These are phyloP conservation scores for Platismatia glauca DNA, from an alignment of 495 filamentous ascomycete genomes.

Conservation along the genomic window DNA sequence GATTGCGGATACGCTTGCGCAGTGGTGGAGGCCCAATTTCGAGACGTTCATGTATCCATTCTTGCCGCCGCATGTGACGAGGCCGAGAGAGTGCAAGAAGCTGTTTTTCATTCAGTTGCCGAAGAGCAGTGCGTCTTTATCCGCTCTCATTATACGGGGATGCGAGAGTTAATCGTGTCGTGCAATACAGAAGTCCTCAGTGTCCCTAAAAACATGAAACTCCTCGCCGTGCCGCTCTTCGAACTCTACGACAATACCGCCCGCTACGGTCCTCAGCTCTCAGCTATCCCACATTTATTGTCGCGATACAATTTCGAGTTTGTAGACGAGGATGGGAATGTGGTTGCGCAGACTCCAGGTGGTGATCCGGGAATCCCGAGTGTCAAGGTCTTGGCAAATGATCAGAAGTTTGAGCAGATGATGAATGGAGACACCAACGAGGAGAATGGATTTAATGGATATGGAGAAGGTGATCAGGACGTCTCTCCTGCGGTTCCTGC, in stretches of 20 bases:
- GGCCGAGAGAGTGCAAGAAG: constrained; percentile 99
- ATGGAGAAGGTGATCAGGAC: background rate
- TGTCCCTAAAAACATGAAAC: constrained; percentile 99
- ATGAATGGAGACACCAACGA: constrained; percentile 11
- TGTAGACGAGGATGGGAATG: constrained; percentile 87
- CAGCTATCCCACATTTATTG: constrained; percentile 87
- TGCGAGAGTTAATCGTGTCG: background rate
- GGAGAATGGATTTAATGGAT: constrained; percentile 8
- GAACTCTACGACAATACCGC: constrained; percentile 96
- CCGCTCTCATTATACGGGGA: background rate
- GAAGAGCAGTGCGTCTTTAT: constrained; percentile 63
- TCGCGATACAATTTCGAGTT: constrained; percentile 97
- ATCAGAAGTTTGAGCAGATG: constrained; percentile 38
- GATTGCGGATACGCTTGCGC: constrained; percentile 85
- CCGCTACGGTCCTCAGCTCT: constrained; percentile 89
- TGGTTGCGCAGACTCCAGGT: constrained; percentile 80
- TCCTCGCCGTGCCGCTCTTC: constrained; percentile 91
- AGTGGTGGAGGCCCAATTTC: constrained; percentile 98
- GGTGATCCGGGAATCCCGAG: constrained; percentile 42
- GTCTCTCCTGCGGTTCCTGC: background rate
- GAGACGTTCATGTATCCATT: constrained; percentile 99
- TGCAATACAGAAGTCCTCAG: constrained; percentile 71
- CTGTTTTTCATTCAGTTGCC: constrained; percentile 93
- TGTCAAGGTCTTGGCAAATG: constrained; percentile 65
- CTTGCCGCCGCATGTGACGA: constrained; percentile 85